Conservation (phyloP, 257 asterid genomes). For the Forsythia viridissima region DNA sequence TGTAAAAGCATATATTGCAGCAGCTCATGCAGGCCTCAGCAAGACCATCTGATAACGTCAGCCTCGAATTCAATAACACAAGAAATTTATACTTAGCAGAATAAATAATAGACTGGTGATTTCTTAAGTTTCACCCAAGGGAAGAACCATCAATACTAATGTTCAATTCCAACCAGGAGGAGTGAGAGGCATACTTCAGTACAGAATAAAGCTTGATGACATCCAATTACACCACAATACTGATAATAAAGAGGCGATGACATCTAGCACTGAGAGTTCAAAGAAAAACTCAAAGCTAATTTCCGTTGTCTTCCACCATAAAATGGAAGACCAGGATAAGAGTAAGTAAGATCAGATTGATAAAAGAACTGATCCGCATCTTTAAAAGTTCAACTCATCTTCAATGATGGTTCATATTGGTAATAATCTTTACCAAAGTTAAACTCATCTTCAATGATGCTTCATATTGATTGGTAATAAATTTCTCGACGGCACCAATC, state of each 20-base stretch:
- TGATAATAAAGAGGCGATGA: neutral
- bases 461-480: neutral
- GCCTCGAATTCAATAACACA: neutral
- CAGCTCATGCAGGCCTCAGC: neutral
- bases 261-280: neutral
- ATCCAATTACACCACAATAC: neutral
- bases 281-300: neutral
- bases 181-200: neutral
- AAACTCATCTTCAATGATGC: neutral
- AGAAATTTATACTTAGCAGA: neutral
- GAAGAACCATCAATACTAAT: neutral
- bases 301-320: neutral
- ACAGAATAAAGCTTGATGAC: neutral
- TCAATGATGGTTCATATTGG: neutral
- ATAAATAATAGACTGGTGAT: neutral
- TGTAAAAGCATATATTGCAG: neutral
- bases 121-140: neutral
- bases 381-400: neutral
- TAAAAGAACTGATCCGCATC: neutral
- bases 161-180: neutral
- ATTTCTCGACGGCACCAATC: neutral
- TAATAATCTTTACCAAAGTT: neutral
- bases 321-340: neutral
- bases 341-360: neutral
- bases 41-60: neutral